Percentiles rank a stretch among this genome's conserved stretches.
Evolutionary conservation across 2,329 filamentous ascomycete genomes (phyloP).

Genomic region (Penicillium sp.): DNA sequence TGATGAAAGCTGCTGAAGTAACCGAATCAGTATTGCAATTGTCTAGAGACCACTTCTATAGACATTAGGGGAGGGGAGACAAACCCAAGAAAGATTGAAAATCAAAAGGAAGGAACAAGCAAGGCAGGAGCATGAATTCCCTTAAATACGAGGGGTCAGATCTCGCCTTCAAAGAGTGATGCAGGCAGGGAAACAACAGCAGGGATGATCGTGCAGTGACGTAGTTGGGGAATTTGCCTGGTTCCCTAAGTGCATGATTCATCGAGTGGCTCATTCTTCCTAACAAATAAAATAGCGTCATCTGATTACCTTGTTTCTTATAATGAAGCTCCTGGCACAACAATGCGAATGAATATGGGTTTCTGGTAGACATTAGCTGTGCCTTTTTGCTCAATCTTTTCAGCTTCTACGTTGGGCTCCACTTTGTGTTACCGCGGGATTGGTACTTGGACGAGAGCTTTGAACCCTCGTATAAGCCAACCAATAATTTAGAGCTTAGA

Average conservation of each 20-base stretch:
- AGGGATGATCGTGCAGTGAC: constrained; percentile 36
- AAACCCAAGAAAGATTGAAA: neutral
- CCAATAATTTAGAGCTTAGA: too few species aligned
- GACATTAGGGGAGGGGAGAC: neutral
- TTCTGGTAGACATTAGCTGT: neutral
- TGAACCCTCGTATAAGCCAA: too few species aligned
- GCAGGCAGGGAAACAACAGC: constrained; percentile 16
- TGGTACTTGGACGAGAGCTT: too few species aligned
- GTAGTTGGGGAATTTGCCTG: constrained; percentile 29
- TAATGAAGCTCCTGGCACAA: neutral
- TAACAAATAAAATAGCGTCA: constrained; percentile 11
- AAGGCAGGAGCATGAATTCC: neutral
- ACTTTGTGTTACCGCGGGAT: neutral
- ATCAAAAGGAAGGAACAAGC: neutral
- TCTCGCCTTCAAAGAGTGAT: constrained; percentile 7
- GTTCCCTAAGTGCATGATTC: constrained; percentile 26
- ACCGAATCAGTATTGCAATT: constrained; percentile 1
- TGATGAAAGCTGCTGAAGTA: neutral
- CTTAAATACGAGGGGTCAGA: constrained; percentile 14
- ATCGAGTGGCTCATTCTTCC: constrained; percentile 19
- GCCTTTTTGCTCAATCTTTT: neutral
- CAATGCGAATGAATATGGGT: neutral
- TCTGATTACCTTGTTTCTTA: constrained; percentile 1
- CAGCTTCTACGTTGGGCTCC: neutral
- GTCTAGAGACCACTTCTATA: neutral